phyloP scores from a whole-genome alignment of 2,329 filamentous ascomycete species.

The Calycina herbarum region DNA sequence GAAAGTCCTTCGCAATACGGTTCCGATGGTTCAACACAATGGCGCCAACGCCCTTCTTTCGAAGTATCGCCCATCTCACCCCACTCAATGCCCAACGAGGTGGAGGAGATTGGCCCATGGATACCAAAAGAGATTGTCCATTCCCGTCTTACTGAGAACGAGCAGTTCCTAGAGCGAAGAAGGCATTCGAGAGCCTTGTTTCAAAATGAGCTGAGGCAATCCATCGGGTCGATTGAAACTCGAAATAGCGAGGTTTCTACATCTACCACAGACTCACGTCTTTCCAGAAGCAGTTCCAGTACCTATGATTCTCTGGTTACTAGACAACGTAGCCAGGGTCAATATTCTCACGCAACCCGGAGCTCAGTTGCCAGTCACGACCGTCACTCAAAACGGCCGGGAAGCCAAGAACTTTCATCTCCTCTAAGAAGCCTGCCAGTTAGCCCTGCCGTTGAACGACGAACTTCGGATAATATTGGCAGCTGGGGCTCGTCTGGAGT shows the following conservation, averaged over 20 bases:
- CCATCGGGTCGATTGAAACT: slow-evolving; percentile 9
- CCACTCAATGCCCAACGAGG: background rate
- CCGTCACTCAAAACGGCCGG: slow-evolving; percentile 14
- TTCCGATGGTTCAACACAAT: slow-evolving; percentile 7
- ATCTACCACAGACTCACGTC: slow-evolving; percentile 22
- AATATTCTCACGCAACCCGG: slow-evolving; percentile 26
- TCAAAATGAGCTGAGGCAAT: slow-evolving; percentile 30
- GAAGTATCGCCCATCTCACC: slow-evolving; percentile 3
- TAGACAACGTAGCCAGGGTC: slow-evolving; percentile 31
- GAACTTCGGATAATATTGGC: slow-evolving; percentile 13
- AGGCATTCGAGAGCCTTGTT: slow-evolving; percentile 30
- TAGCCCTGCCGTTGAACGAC: background rate
- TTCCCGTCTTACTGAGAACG: slow-evolving; percentile 30
- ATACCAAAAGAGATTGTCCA: slow-evolving; percentile 32
- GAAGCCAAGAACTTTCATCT: slow-evolving; percentile 18
- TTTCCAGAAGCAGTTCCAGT: slow-evolving; percentile 28
- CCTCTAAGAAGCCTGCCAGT: slow-evolving; percentile 5
- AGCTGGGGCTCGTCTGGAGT: slow-evolving; percentile 15
- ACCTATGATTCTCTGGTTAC: slow-evolving; percentile 30
- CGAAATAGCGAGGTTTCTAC: slow-evolving; percentile 17
- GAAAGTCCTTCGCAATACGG: slow-evolving; percentile 24
- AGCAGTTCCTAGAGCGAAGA: slow-evolving; percentile 33
- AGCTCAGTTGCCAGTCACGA: slow-evolving; percentile 31
- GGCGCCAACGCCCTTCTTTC: background rate
- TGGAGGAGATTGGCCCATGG: slow-evolving; percentile 12